A percentile compares a stretch with the other conserved stretches of the same genome.
Conservation (phyloP, 805 yeast genomes). For the Kuraishia piskuri region DNA sequence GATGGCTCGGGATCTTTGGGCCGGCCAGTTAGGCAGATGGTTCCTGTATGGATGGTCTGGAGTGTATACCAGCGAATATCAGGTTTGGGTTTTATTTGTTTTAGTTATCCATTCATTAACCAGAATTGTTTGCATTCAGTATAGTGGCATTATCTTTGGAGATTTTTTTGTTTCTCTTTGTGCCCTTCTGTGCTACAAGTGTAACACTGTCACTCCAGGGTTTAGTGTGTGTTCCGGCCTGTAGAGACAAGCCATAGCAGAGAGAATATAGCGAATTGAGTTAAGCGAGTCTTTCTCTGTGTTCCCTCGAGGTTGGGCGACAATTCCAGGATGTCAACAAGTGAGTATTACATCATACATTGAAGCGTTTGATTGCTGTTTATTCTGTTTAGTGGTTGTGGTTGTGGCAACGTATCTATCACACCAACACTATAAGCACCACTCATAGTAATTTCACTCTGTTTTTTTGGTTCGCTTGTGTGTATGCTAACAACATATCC, state of each 20-base stretch:
- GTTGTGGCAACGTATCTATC: too few species aligned
- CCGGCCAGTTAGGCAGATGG: neutral
- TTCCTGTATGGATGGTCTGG: neutral
- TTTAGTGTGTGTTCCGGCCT: too few species aligned
- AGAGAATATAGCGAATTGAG: neutral
- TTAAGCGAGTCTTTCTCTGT: neutral
- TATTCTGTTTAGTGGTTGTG: too few species aligned
- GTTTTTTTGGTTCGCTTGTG: neutral
- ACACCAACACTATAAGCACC: neutral
- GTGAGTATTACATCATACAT: too few species aligned
- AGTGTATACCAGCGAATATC: too few species aligned
- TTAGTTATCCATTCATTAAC: too few species aligned
- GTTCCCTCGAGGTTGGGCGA: neutral
- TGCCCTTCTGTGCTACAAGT: neutral
- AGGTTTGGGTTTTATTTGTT: too few species aligned
- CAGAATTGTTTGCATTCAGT: too few species aligned
- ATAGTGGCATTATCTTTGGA: too few species aligned
- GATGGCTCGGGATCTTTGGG: neutral
- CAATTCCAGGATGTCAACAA: neutral
- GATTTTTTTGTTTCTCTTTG: neutral
- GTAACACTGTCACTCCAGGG: neutral
- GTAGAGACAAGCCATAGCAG: too few species aligned
- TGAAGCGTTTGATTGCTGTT: too few species aligned
- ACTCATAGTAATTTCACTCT: neutral
- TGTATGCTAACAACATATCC: neutral